These are phyloP conservation scores for Saposhnikovia divaricata DNA, from an alignment of 129 eudicot genomes.

Conservation along the genomic window DNA sequence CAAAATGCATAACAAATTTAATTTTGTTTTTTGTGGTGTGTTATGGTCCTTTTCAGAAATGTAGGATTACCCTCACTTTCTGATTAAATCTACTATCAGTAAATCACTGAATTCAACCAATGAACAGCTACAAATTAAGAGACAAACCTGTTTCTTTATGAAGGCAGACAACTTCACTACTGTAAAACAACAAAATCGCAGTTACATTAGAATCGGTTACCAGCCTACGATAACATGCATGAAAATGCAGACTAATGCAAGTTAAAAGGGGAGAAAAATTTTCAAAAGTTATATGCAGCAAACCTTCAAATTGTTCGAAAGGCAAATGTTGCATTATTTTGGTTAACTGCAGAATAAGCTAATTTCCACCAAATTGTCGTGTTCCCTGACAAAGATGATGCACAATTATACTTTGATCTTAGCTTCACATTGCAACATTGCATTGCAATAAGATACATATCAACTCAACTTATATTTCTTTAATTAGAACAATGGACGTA, in stretches of 20 bases:
- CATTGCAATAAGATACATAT: not conserved
- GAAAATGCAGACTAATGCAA: not conserved
- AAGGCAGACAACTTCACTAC: constrained; percentile 36
- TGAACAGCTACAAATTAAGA: not conserved
- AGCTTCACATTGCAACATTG: not conserved
- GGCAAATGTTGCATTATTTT: constrained; percentile 54
- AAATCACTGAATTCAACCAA: not conserved
- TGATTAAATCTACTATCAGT: not conserved
- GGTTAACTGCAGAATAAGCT: constrained; percentile 49
- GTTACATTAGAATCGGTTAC: constrained; percentile 32
- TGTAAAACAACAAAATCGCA: constrained; percentile 45
- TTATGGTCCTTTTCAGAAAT: not conserved
- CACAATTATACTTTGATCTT: not conserved
- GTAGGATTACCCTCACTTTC: not conserved
- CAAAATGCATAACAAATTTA: not conserved
- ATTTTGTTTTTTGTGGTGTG: not conserved
- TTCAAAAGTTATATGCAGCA: not conserved
- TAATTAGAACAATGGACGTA: not conserved
- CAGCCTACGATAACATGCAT: constrained; percentile 34
- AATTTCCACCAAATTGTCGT: constrained; percentile 65
- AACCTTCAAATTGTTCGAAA: constrained; percentile 63
- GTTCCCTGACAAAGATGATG: constrained; percentile 23
- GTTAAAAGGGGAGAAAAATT: not conserved
- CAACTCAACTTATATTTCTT: not conserved
- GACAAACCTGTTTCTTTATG: constrained; percentile 48